A percentile compares a stretch with the other conserved stretches of the same genome.
phyloP scores from a whole-genome alignment of 2,329 filamentous ascomycete species.

The Fusarium sacchari region DNA sequence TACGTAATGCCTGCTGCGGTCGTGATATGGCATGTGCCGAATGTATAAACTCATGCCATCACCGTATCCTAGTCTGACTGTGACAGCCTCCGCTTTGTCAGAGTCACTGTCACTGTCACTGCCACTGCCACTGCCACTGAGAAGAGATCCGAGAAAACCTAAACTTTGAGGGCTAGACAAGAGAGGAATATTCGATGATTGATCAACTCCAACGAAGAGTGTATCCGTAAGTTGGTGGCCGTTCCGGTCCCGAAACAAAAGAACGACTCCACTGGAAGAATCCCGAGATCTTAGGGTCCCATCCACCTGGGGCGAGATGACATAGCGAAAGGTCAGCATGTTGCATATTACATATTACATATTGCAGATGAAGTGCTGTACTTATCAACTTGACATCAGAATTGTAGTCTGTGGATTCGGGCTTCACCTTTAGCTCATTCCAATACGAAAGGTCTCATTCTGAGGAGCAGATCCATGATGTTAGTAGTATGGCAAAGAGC shows the following conservation, averaged over 20 bases:
- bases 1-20: conserved; percentile 24
- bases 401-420: background rate
- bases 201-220: background rate
- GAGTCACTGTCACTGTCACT: background rate
- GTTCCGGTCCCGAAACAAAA: conserved; percentile 12
- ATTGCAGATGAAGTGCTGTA: background rate
- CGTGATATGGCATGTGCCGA: conserved; percentile 11
- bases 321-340: conserved; percentile 17
- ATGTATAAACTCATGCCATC: background rate
- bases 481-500: background rate
- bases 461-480: background rate
- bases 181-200: background rate
- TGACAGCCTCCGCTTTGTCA: background rate
- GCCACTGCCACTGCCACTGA: background rate
- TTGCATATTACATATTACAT: background rate
- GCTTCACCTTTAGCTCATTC: background rate
- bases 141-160: background rate
- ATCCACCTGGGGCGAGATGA: conserved; percentile 28
- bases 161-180: background rate
- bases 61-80: background rate
- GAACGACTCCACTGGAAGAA: background rate
- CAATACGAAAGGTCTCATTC: background rate
- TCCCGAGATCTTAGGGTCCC: conserved; percentile 17
- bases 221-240: background rate
- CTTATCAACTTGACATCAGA: background rate